Evolutionary conservation across 2,329 filamentous ascomycete genomes (phyloP).

Genomic region (Claviceps sp.): DNA sequence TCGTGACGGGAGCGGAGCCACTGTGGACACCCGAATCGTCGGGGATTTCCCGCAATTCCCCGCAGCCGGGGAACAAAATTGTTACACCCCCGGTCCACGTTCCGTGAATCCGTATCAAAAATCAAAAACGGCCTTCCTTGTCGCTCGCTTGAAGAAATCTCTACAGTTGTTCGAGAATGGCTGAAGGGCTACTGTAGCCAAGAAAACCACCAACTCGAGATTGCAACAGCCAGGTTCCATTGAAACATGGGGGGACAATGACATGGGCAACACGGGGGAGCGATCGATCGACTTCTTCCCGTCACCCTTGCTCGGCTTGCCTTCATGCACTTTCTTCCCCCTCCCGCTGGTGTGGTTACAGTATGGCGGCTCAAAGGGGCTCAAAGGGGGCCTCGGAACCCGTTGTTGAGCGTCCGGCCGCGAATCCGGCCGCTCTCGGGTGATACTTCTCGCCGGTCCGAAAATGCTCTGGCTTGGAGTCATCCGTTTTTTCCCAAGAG

Average conservation of each 20-base stretch:
- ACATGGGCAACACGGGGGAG: no score
- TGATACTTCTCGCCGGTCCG: background rate
- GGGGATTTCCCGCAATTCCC: constrained; percentile 1
- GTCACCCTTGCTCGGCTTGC: no score
- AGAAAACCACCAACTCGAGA: no score
- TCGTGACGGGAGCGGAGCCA: background rate
- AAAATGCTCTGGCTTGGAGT: background rate
- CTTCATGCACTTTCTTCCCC: background rate
- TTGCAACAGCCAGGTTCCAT: no score
- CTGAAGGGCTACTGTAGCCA: no score
- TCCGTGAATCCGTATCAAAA: background rate
- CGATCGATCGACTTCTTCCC: no score
- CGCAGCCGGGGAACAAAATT: background rate
- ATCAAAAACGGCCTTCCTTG: no score
- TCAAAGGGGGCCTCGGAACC: background rate
- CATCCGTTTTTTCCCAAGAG: background rate
- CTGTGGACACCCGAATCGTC: background rate
- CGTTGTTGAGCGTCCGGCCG: background rate
- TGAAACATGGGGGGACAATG: no score
- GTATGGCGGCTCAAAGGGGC: background rate
- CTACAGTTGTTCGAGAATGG: no score
- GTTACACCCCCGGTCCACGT: background rate
- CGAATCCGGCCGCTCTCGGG: background rate
- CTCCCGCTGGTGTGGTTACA: background rate
- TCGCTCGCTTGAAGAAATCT: no score